These are phyloP conservation scores for Halteria grandinella DNA, from an alignment of 73 alveolate genomes.

Conservation along the genomic window DNA sequence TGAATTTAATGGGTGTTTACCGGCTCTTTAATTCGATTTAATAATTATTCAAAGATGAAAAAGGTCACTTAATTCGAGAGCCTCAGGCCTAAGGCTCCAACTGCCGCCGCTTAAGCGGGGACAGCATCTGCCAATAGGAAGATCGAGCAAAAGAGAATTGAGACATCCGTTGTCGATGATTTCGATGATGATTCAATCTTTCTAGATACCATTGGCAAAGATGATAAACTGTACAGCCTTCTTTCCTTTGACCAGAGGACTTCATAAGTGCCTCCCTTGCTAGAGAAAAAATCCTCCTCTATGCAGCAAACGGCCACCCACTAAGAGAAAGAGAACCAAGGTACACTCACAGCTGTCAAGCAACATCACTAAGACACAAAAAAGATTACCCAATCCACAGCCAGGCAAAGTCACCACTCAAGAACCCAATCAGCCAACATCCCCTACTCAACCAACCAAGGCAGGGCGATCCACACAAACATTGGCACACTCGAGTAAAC, in stretches of 20 bases:
- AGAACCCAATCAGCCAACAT: conserved; percentile 17
- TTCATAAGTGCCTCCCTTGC: too few relatives aligned
- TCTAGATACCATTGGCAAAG: neutral
- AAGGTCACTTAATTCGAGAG: conserved; percentile 6
- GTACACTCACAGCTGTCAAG: too few relatives aligned
- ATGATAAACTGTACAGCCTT: too few relatives aligned
- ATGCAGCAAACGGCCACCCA: too few relatives aligned
- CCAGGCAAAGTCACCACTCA: neutral
- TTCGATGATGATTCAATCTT: conserved; percentile 5
- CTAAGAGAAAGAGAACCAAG: too few relatives aligned
- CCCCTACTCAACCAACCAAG: neutral
- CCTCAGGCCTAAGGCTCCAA: neutral
- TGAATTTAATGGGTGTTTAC: too few relatives aligned
- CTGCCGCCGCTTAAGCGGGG: too few relatives aligned
- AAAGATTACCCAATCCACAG: too few relatives aligned
- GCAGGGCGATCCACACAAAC: conserved; percentile 2
- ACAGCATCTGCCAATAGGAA: conserved; percentile 5
- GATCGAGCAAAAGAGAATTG: conserved; percentile 27
- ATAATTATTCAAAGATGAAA: conserved; percentile 30
- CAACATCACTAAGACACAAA: too few relatives aligned
- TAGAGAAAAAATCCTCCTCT: too few relatives aligned
- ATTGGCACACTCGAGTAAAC: neutral
- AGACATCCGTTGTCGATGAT: conserved; percentile 10
- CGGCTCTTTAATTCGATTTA: neutral
- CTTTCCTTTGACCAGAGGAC: too few relatives aligned